A percentile compares a stretch with the other conserved stretches of the same genome.
Evolutionary conservation across 2,329 filamentous ascomycete species (phyloP).

Genomic region (Rugonectria rugulosa): DNA sequence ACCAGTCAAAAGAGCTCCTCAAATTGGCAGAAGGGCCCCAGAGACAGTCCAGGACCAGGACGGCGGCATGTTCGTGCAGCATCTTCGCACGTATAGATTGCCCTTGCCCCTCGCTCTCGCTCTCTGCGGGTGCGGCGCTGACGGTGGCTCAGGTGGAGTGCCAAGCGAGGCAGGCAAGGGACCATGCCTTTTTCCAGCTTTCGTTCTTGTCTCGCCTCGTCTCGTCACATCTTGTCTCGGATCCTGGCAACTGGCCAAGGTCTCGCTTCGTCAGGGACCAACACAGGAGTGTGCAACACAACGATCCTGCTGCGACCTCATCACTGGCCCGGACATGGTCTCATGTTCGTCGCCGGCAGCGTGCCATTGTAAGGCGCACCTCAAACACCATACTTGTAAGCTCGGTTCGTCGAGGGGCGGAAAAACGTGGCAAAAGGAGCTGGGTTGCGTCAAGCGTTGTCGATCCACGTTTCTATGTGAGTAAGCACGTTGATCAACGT

Average conservation of each 20-base stretch:
- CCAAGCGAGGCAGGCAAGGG: not conserved
- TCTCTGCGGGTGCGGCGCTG: conserved; percentile 5
- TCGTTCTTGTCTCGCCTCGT: no score
- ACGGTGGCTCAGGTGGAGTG: not conserved
- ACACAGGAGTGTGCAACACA: no score
- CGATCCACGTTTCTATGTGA: not conserved
- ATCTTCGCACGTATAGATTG: no score
- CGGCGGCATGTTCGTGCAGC: no score
- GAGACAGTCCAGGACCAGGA: not conserved
- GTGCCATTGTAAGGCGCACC: not conserved
- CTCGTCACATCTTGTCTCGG: not conserved
- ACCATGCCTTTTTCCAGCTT: no score
- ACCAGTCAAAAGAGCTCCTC: conserved; percentile 12
- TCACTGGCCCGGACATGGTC: conserved; percentile 5
- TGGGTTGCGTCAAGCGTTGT: not conserved
- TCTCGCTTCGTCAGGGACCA: not conserved
- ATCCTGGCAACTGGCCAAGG: not conserved
- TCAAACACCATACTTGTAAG: conserved; percentile 1
- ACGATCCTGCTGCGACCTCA: not conserved
- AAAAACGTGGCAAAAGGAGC: conserved; percentile 1
- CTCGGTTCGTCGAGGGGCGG: not conserved
- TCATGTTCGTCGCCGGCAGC: not conserved
- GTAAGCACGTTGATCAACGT: no score
- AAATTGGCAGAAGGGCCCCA: not conserved
- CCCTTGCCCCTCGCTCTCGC: conserved; percentile 1